These are phyloP conservation scores for Ceriops decandra DNA, from an alignment of 345 rosid species.

Conservation along the genomic window DNA sequence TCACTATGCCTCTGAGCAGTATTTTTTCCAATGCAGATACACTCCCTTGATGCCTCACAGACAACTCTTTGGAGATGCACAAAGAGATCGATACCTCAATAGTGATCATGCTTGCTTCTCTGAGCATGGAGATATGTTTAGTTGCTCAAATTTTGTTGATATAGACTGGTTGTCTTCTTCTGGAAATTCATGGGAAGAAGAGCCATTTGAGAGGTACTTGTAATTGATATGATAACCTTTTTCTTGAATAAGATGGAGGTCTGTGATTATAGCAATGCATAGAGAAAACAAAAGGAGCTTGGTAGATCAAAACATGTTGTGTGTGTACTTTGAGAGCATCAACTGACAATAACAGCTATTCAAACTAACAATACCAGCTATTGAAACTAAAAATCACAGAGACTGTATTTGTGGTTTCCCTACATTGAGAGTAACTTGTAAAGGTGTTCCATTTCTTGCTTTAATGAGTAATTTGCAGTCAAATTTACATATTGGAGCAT, in stretches of 20 bases:
- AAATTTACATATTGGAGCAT: neutral
- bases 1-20: constrained; percentile 13
- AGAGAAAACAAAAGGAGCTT: too few species aligned
- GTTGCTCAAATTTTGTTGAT: constrained; percentile 87
- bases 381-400: neutral
- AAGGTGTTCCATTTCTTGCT: neutral
- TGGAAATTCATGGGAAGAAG: constrained; percentile 85
- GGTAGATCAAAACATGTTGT: too few species aligned
- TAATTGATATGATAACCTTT: neutral
- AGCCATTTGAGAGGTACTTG: constrained; percentile 76
- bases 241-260: too few species aligned
- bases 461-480: neutral
- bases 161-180: constrained; percentile 92
- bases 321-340: too few species aligned
- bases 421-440: neutral
- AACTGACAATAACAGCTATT: neutral
- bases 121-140: constrained; percentile 61
- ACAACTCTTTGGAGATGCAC: constrained; percentile 73
- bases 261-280: too few species aligned
- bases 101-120: constrained; percentile 51
- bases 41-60: constrained; percentile 67
- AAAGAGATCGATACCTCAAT: constrained; percentile 45
- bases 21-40: constrained; percentile 41
- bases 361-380: neutral
- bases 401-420: neutral